These are phyloP conservation scores for Colletotrichum orchidophilum DNA, from an alignment of 2,329 filamentous ascomycete species.

Conservation along the genomic window DNA sequence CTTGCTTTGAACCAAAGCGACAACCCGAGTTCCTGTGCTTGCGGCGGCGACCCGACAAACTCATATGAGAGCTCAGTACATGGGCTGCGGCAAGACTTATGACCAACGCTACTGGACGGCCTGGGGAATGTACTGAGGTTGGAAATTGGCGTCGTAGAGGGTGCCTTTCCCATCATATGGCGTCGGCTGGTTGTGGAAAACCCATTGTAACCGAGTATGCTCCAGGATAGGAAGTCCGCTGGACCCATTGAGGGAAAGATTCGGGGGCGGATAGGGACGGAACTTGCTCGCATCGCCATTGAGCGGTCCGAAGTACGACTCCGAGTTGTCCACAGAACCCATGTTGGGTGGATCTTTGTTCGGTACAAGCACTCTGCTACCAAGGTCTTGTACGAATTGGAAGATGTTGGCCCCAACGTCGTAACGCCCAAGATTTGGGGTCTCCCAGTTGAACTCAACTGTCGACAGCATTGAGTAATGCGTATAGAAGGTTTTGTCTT, in stretches of 20 bases:
- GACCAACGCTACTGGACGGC: not conserved
- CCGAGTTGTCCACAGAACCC: conserved; percentile 47
- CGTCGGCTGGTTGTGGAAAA: conserved; percentile 40
- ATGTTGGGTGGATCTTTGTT: conserved; percentile 48
- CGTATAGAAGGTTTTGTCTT: conserved; percentile 59
- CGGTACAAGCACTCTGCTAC: conserved; percentile 44
- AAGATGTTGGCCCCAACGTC: conserved; percentile 51
- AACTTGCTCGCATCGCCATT: conserved; percentile 46
- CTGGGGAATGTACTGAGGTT: conserved; percentile 51
- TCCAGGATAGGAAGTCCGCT: conserved; percentile 51
- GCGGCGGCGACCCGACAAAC: not conserved
- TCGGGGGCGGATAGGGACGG: conserved; percentile 50
- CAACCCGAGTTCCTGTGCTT: not conserved
- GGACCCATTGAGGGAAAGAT: conserved; percentile 53
- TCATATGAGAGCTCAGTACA: not conserved
- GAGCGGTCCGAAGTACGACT: conserved; percentile 53
- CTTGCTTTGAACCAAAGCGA: not conserved
- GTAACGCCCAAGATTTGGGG: conserved; percentile 53
- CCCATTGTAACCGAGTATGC: conserved; percentile 44
- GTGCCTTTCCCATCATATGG: conserved; percentile 57
- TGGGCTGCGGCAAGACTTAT: not conserved
- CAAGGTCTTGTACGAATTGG: conserved; percentile 48
- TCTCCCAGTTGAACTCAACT: conserved; percentile 52
- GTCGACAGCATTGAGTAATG: conserved; percentile 55
- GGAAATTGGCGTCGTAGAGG: conserved; percentile 51